phyloP scores from a whole-genome alignment of 306 rosid species.

The Acmispon strigosus region DNA sequence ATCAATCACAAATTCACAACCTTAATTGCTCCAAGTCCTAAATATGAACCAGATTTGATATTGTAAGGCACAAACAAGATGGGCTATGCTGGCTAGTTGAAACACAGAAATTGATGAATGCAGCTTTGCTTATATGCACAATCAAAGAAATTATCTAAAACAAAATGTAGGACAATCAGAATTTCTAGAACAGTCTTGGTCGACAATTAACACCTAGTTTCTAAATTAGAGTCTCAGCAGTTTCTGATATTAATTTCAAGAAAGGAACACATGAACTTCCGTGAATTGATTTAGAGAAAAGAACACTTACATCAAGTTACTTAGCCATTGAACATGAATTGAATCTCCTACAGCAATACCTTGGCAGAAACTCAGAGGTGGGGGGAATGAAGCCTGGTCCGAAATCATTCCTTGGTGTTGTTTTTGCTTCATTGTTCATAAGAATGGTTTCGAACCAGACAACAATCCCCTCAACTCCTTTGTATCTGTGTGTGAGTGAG shows the following conservation, averaged over 20 bases:
- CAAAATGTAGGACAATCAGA: not conserved
- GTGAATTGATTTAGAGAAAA: not conserved
- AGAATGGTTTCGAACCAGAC: slow-evolving; percentile 76
- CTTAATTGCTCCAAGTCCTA: not conserved
- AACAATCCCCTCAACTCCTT: slow-evolving; percentile 60
- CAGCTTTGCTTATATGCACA: not conserved
- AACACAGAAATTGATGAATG: not conserved
- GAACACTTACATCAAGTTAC: not conserved
- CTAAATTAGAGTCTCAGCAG: not conserved
- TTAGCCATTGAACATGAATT: not conserved
- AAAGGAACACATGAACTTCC: not conserved
- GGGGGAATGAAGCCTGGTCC: slow-evolving; percentile 97
- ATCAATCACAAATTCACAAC: not conserved
- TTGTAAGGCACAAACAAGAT: not conserved
- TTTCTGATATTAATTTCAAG: not conserved
- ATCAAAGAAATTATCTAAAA: not conserved
- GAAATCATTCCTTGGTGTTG: slow-evolving; percentile 35
- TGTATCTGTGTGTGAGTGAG: not conserved
- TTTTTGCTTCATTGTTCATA: not conserved
- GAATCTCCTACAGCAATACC: not conserved
- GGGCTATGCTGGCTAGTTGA: not conserved
- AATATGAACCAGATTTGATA: not conserved
- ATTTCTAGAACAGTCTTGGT: not conserved
- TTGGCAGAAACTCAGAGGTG: slow-evolving; percentile 11
- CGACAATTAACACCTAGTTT: not conserved